Base-by-base conservation (phyloP, 805 yeast genomes). In the Suhomyces sp. region DNA sequence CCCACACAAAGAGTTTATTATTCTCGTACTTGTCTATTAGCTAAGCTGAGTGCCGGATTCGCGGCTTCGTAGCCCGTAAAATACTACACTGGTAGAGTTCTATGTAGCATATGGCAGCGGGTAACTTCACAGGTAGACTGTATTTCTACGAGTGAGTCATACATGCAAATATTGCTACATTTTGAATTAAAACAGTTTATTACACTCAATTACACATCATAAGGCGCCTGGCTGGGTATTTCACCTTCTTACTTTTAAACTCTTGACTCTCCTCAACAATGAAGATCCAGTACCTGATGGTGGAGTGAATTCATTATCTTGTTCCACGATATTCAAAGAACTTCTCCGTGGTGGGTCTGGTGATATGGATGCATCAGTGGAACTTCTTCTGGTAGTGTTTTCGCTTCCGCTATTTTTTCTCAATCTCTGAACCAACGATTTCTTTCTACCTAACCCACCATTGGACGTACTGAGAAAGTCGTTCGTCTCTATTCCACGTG, bases 221-320 rank as follows among this genome's bases (percentile, higher is more conserved):
- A 37, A 17, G 22, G 22, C 41, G 22, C 41, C 20, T 19, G 17
- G 12, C 19, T 37, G 41, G 41, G 22, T 15, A 43, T 17, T 17
- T 55, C 61, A 73, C 61, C 67, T 71, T 55, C 78, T 67, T n/a
- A 89, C 96, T 69, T 89, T 89, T 72, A 92, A 79, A 74, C 96
- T 89, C 71, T 87, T 89, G 44, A 92, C 97, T 66, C 97, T 85
- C 63, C 86, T 84, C 63, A 92, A 73, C 55, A 92, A 76, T 4
- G 89, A 85, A 50, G 54, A 51, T 3, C 52, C 49, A 13, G 45
- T 31, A 2, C 58, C 58, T 8, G 52, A 40, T 7, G 55, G 55
- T 6, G 58, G 50, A 22, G 48, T 46, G 24, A 46, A 52, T 15
- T 53, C 56, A n/a, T 52, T 53, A 12, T 45, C 21, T 15, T 44